Base-by-base conservation (phyloP, 164 flowering plant species). In the Cinnamomum micranthum region DNA sequence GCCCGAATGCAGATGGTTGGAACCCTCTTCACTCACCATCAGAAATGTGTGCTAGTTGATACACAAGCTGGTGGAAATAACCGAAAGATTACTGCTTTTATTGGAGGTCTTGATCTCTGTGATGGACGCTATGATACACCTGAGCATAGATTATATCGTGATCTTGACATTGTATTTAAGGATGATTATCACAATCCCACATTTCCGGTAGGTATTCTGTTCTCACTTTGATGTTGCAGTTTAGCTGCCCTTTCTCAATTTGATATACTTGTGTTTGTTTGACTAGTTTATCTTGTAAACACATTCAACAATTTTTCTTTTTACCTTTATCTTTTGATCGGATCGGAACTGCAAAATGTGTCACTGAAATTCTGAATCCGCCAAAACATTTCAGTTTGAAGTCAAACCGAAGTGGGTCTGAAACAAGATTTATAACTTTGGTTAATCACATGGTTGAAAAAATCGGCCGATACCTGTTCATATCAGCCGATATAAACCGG, bases 71-170 rank as follows among this genome's bases (percentile, higher is more conserved):
- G 65, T 75, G 93, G 94, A 75, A 92, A 86, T 79, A 70, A 86
- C 65, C 76, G 97, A 60, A 90, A 87, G 81, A 82, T 92, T 71
- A 87, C 91, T 67, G 89, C 97, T 68, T 92, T 92, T 84, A 11
- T 92, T 11, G 97, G 97, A 68, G 97, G 97, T 69, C 80, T 92
- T 72, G 97, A 92, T 84, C 90, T 92, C 12, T 92, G 97, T 81
- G 95, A 92, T 83, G 97, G 97, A 50, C 95, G 95, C 31, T 92
- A 92, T 77, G 95, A 92, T 80, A 92, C 97, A 17, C 97, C 97
- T 72, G 87, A 89, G 82, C 97, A 92, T 83, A 82, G 95, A 55
- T 73, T 92, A 62, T 88, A 87, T 77, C 85, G 74, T 24, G 92
- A 88, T 78, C 91, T 92, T 63, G 89, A 90, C 71, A 88, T 95